Evolutionary conservation across 352 stramenopile genomes (phyloP), one percentile per base, ranked within the genome.

Genomic region (Globisporangium splendens): DNA sequence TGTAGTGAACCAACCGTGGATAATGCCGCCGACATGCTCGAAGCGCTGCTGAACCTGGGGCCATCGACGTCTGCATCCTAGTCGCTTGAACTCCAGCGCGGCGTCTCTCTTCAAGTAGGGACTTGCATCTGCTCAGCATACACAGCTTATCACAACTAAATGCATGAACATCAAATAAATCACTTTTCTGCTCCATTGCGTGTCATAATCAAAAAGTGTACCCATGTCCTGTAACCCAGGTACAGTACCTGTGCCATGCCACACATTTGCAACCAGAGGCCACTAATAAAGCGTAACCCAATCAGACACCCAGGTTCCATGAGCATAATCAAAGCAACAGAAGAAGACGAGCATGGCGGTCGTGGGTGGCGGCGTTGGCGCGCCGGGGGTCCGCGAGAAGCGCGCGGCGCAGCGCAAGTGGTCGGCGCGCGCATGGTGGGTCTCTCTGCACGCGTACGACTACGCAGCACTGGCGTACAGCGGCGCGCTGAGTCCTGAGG

Each of bases 341-440:
- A n/a, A n/a, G n/a, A n/a, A n/a, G n/a, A 31, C 24, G 5, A 31
- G 24, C 24, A 31, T 31, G 24, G 5, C 24, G 24, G 24, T 5
- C 2, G 24, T 5, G 24, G 24, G 24, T 5, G 24, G 24, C 5
- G 24, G 24, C 5, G 24, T 31, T 2, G 24, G 24, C 24, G 24
- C 24, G 2, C 24, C 24, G 24, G 24, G 24, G 24, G 24, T 17
- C 38, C 38, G 38, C 38, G 38, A 43, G 38, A 43, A 43, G 38
- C 38, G 14, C 41, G 79, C 72, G 7, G 68, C 47, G 35, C 54
- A 75, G 67, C 81, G 79, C 33, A 83, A 81, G 63, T 89, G 79
- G 75, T 89, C 77, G 24, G 78, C 80, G 38, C 75, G 80, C 21
- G 59, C 70, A 0, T 93, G 80, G 83, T 93, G 83, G 80, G 41